phyloP scores from a whole-genome alignment of 352 stramenopile species.

The Phytophthora uliginosa region DNA sequence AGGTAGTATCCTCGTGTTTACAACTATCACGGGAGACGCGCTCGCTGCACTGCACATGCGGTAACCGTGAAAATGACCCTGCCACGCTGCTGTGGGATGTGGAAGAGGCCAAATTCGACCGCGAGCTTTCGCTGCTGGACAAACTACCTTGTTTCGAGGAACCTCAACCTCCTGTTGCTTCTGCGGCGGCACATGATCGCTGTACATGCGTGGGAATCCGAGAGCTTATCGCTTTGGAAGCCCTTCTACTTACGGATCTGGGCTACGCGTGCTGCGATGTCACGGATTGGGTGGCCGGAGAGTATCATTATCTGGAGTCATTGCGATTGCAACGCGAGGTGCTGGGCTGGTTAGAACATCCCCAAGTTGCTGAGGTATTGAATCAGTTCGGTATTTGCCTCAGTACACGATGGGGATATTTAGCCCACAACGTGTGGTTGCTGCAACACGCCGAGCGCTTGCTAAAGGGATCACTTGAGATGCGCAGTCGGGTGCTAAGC shows the following conservation, averaged over 20 bases:
- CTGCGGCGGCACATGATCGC: slow-evolving; percentile 37
- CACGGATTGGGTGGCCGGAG: slow-evolving; percentile 77
- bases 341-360: slow-evolving; percentile 76
- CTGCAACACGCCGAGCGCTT: slow-evolving; percentile 77
- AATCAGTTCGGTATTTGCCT: slow-evolving; percentile 87
- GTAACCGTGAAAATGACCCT: slow-evolving; percentile 80
- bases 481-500: slow-evolving; percentile 79
- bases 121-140: slow-evolving; percentile 70
- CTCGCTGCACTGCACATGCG: slow-evolving; percentile 76
- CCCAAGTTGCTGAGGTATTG: slow-evolving; percentile 82
- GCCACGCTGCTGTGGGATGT: slow-evolving; percentile 74
- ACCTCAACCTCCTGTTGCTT: slow-evolving; percentile 37
- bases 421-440: slow-evolving; percentile 83
- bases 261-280: slow-evolving; percentile 84
- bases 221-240: slow-evolving; percentile 81
- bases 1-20: slow-evolving; percentile 76
- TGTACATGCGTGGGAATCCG: slow-evolving; percentile 80
- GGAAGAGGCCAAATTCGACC: slow-evolving; percentile 80
- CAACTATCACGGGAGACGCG: slow-evolving; percentile 77
- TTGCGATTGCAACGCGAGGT: slow-evolving; percentile 85
- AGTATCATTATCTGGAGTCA: slow-evolving; percentile 85
- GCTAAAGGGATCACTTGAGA: slow-evolving; percentile 74
- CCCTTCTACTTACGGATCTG: slow-evolving; percentile 77
- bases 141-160: slow-evolving; percentile 75
- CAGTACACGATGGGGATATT: slow-evolving; percentile 74